Percentiles rank a stretch among this genome's conserved stretches.
Conservation (phyloP, 345 rosid species). For the Salix viminalis region DNA sequence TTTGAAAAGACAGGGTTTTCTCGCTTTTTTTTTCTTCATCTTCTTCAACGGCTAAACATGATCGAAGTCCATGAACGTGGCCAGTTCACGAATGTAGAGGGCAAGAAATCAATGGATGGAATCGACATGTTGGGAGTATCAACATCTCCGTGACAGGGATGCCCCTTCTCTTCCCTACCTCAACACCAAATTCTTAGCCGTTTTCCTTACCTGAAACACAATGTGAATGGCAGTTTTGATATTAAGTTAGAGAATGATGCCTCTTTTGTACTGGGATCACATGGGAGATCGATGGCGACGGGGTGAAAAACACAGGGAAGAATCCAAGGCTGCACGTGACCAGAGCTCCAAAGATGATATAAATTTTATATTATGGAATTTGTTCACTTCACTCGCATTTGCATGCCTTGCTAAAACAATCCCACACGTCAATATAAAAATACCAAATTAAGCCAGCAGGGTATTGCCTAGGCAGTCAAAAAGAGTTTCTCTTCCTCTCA, state of each 20-base stretch:
- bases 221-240: slow-evolving; percentile 12
- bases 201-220: not conserved
- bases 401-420: not conserved
- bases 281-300: slow-evolving; percentile 17
- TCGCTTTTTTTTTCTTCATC: too few relatives aligned
- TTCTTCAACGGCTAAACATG: not conserved
- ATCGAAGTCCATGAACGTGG: slow-evolving; percentile 9
- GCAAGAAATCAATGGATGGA: not conserved
- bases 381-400: not conserved
- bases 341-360: slow-evolving; percentile 9
- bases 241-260: slow-evolving; percentile 12
- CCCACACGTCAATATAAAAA: too few relatives aligned
- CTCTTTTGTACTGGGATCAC: slow-evolving; percentile 6
- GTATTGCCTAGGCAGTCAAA: too few relatives aligned
- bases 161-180: not conserved
- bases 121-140: not conserved
- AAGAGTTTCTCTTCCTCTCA: too few relatives aligned
- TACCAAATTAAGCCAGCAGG: not conserved
- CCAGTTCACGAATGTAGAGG: slow-evolving; percentile 1
- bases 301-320: slow-evolving; percentile 11
- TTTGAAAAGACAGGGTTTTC: too few relatives aligned
- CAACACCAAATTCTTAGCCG: not conserved
- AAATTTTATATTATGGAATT: too few relatives aligned
- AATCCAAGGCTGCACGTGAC: slow-evolving; percentile 63
- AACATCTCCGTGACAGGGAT: not conserved